Evolutionary conservation across 139 green algal genomes (phyloP), one percentile per base, ranked within the genome.

Genomic region (Chlamydomonas eustigma): DNA sequence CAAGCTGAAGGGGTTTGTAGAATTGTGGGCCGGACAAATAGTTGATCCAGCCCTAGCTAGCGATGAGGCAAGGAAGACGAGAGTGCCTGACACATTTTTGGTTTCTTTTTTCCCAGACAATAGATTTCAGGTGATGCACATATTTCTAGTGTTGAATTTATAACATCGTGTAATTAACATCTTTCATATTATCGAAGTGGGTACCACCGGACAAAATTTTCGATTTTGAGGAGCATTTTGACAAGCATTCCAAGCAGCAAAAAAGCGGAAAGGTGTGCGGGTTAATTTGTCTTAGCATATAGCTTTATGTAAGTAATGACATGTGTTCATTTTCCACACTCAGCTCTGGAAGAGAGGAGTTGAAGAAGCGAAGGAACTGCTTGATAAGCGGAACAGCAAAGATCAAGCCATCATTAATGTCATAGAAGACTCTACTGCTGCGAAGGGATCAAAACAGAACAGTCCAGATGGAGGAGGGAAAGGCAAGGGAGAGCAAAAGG

Each of bases 121-220:
- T 12, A 12, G 44, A 58, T 58, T 58, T 18, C 44, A 58, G 44
- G 44, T 58, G 52, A 31, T 33, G 18, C 52, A 31, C 6, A 28
- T 68, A 28, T 31, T 68, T 68, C 4, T 28, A 37, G 52, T 28
- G 32, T 68, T 22, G 4, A 28, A 28, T 28, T 28, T 31, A 37
- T 28, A 68, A 35, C 52, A 6, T 31, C 32, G 34, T 37, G 52
- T 31, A 68, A 6, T 68, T 4, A 22, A 25, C 65, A 30, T 72
- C 8, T 39, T 72, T 31, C 3, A 6, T 4, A 24, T 34, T 38
- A 33, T 44, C 5, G 33, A 33, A 72, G 32, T 72, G 65, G 65
- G 65, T 72, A 34, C 65, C 18, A 31, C 65, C 65, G 31, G 65
- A 72, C 4, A 72, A 72, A 31, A 39, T 72, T 33, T 72, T 72